Conservation (phyloP, 371 early-diverging fungal genomes). For the Mortierella sp. region DNA sequence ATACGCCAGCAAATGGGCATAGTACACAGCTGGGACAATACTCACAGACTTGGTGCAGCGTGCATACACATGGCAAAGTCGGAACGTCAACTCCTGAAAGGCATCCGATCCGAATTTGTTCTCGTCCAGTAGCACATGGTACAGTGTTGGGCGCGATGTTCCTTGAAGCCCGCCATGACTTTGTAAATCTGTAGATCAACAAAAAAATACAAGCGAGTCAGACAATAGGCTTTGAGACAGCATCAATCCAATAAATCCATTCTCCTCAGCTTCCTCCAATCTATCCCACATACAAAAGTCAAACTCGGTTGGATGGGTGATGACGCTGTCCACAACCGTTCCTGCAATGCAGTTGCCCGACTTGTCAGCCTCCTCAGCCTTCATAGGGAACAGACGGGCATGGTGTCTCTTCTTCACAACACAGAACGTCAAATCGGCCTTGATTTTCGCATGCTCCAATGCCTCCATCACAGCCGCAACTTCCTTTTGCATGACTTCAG, state of each 20-base stretch:
- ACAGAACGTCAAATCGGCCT: constrained; percentile 66
- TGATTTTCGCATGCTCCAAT: constrained; percentile 3
- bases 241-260: background rate
- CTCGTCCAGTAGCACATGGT: constrained; percentile 78
- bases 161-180: constrained; percentile 84
- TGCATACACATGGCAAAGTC: constrained; percentile 75
- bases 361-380: constrained; percentile 47
- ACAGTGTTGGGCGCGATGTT: constrained; percentile 79
- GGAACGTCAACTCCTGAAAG: constrained; percentile 72
- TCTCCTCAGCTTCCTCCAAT: background rate
- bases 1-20: constrained; percentile 88
- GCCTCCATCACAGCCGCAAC: constrained; percentile 57
- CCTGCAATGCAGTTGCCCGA: constrained; percentile 70
- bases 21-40: constrained; percentile 89
- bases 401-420: constrained; percentile 82
- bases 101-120: constrained; percentile 66
- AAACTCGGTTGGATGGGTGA: constrained; percentile 60
- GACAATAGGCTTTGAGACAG: background rate
- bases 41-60: constrained; percentile 85
- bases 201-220: background rate
- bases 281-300: constrained; percentile 59
- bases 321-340: constrained; percentile 65
- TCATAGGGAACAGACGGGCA: constrained; percentile 65
- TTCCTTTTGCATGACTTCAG: constrained; percentile 65
- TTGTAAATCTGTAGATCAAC: constrained; percentile 54